Base-by-base conservation (phyloP, 2,329 filamentous ascomycete genomes). In the Malbranchea zuffiana region DNA sequence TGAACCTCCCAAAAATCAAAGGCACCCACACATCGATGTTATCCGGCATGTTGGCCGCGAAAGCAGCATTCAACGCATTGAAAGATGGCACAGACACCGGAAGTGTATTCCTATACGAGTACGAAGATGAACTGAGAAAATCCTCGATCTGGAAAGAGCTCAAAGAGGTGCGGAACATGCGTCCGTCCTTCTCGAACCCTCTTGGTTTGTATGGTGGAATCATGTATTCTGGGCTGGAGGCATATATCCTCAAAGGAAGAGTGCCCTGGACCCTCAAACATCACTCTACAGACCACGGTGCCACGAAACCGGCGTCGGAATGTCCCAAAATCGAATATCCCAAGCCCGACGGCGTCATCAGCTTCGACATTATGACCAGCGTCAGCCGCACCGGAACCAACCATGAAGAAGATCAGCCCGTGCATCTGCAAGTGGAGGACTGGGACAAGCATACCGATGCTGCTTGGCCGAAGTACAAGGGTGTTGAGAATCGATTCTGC, bases 1-100 rank as follows among this genome's bases (percentile, higher is more conserved):
- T 98, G 61, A 98, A 98, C 54, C 82, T 98, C 11, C 90, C 90
- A 46, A 98, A 98, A 68, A 84, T 98, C 62, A 98, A 98, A 67
- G 90, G 90, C 40, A 95, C 88, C 0, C 90, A 98, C 62, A 95
- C 90, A 32, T 86, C 90, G 35, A 96, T 98, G 85, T 85, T 87
- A 55, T 92, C 84, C 1, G 90, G 88, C 44, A 96, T 98, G 82
- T 70, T 98, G 34, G 90, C 90, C 4, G 90, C 88, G 27, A 85
- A 96, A 63, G 83, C 90, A 19, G 77, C 88, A 2, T 96, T 78
- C 70, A 71, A 72, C 17, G 90, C 90, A 2, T 67, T 98, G 17
- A 65, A 65, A 25, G 48, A 50, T 29, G 53, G 54, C 34, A 46
- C 54, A 4, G 69, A 76, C 46, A 65, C 70, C 7, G 80, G 78